Evolutionary conservation across 1,284 basidiomycete species (phyloP), one percentile per base, ranked within the genome.

Genomic region (Earliella scabrosa): DNA sequence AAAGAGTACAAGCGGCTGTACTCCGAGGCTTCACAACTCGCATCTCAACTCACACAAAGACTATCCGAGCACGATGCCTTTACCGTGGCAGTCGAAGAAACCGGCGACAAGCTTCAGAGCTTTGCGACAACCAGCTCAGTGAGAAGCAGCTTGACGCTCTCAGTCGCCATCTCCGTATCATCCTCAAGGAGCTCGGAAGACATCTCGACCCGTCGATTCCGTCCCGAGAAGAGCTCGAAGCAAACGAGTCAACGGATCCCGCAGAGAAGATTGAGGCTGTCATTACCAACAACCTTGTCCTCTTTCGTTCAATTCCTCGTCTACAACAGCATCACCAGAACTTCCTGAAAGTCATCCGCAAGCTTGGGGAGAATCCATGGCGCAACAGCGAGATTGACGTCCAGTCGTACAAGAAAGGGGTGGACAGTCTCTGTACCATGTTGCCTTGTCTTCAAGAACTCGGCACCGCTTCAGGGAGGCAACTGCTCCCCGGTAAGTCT

Each of bases 261-360:
- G 81, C 81, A 2, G 80, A 84, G 50, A 81, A 83, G 59, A 86
- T 88, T 24, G 87, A 95, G 60, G 77, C 79, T 0, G 85, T 98
- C 61, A 97, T 98, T 71, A 91, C 93, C 21, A 92, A 92, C 68
- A 83, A 95, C 65, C 85, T 99, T 13, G 92, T 98, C 44, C 84
- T 94, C 24, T 99, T 96, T 86, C 81, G 81, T 44, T 91, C 88
- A 1, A 85, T 98, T 45, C 81, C 85, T 11, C 81, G 84, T 18
- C 77, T 99, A 24, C 94, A 97, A 66, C 83, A 88, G 46, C 95
- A 97, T 75, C 98, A 99, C 71, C 87, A 91, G 73, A 90, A 91
- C 63, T 77, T 98, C 9, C 78, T 99, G 27, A 87, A 84, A 67
- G 86, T 97, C 58, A 88, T 91, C 8, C 82, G 96, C 21, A 90